Evolutionary conservation across 2,329 filamentous ascomycete genomes (phyloP), one percentile per base, ranked within the genome.

Genomic region (Calonectria henricotiae): DNA sequence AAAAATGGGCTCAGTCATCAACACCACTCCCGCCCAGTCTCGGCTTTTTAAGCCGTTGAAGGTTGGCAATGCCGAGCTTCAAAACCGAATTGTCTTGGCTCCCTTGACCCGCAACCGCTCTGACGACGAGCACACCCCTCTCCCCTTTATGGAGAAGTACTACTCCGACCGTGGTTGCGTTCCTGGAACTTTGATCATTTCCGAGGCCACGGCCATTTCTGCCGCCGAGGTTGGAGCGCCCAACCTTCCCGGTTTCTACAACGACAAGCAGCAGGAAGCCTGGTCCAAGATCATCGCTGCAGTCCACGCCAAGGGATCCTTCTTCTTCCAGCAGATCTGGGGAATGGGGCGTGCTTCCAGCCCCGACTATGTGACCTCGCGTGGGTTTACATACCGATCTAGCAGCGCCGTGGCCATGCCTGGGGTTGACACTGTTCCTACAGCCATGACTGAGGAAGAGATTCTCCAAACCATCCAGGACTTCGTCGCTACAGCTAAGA

Each of bases 391-490:
- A 66, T 80, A 77, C 39, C 61, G 71, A n/a, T 80, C 79, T 4
- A 78, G 76, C 15, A 78, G 77, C 4, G 65, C 71, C 0, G 67
- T 77, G 55, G 20, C 72, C 4, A 44, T 69, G 65, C 20, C 44
- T 1, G 61, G 39, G 1, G 23, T 15, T 3, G 61, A 47, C 8
- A 63, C 54, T 6, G 32, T 32, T 7, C 91, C 91, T 1, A 88
- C 86, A 70, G 90, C 85, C n/a, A 88, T 93, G 87, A 90, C 88
- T 0, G 82, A 87, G 32, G 80, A 86, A 4, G 90, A 93, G 41
- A 93, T 93, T 67, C 83, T 88, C 67, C 79, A 85, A 4, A 83
- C 90, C 70, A 92, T 92, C 79, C 79, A 80, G 5, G 86, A 86
- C 0, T 93, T 86, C 80, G 86, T 85, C 2, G 85, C 83, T 0